A percentile compares a stretch with the other conserved stretches of the same genome.
Conservation (phyloP, 73 alveolate species). For the Loxodes magnus region DNA sequence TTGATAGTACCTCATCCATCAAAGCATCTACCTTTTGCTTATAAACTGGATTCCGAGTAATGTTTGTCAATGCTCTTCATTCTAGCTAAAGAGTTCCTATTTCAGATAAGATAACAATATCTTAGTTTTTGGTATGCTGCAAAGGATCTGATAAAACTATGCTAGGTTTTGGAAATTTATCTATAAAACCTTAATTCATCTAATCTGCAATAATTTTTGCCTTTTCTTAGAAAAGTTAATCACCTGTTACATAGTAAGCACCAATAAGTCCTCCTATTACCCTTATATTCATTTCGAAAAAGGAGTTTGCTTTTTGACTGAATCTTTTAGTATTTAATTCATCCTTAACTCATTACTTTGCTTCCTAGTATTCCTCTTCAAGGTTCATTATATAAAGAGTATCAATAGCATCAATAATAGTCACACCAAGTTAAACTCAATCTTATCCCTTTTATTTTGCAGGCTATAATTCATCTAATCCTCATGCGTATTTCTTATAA, state of each 20-base stretch:
- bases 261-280: conserved; percentile 13
- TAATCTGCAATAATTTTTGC: conserved; percentile 1
- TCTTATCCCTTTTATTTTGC: background rate
- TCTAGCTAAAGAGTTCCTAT: background rate
- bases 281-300: conserved; percentile 13
- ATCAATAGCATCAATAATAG: conserved; percentile 5
- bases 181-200: background rate
- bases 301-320: too few species aligned
- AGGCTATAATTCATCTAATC: conserved; percentile 4
- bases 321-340: too few species aligned
- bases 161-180: conserved; percentile 1
- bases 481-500: conserved; percentile 2
- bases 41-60: background rate
- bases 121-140: background rate
- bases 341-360: background rate
- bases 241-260: conserved; percentile 2
- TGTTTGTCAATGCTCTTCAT: background rate
- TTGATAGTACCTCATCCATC: background rate
- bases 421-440: conserved; percentile 7
- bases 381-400: conserved; percentile 1
- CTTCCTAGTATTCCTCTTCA: conserved; percentile 2
- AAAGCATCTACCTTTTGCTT: background rate
- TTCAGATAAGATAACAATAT: background rate
- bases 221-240: background rate
- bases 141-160: background rate